phyloP scores from a whole-genome alignment of 331 rosid genomes.

The Malus hybrid region DNA sequence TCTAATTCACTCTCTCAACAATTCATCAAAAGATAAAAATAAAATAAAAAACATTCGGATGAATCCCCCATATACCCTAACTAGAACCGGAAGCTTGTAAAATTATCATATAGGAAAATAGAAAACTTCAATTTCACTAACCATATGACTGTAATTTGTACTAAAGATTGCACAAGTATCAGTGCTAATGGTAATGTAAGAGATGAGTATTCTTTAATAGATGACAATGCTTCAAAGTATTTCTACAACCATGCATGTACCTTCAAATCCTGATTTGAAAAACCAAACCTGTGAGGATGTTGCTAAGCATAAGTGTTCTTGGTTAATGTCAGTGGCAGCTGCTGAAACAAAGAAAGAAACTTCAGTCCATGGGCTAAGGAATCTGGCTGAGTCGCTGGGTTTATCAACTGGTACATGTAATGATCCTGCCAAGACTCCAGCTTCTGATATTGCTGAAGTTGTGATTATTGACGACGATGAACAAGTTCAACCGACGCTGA shows the following conservation, averaged over 20 bases:
- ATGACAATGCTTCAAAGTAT: conserved; percentile 30
- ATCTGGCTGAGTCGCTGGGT: conserved; percentile 15
- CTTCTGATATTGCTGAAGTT: conserved; percentile 38
- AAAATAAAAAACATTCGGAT: conserved; percentile 15
- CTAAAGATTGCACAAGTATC: conserved; percentile 18
- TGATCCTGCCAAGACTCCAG: conserved; percentile 22
- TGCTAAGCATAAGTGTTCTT: conserved; percentile 18
- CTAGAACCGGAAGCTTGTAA: conserved; percentile 14
- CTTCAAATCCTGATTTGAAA: conserved; percentile 12
- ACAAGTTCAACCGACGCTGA: conserved; percentile 40
- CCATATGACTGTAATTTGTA: conserved; percentile 14
- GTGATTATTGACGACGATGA: conserved; percentile 29
- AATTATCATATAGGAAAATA: conserved; percentile 21
- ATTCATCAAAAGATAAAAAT: conserved; percentile 25
- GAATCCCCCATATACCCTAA: conserved; percentile 19
- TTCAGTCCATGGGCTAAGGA: conserved; percentile 17
- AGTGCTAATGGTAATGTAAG: conserved; percentile 12
- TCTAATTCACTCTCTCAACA: conserved; percentile 24
- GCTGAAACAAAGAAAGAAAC: conserved; percentile 22
- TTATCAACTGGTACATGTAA: conserved; percentile 20
- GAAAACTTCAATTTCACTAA: conserved; percentile 10
- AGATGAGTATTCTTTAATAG: conserved; percentile 19
- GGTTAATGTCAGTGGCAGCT: conserved; percentile 16
- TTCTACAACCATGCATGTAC: conserved; percentile 2
- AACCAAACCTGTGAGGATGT: conserved; percentile 8